Evolutionary conservation across 2,329 filamentous ascomycete species (phyloP), one percentile per base, ranked within the genome.

Genomic region (Cladosporium cucumerinum): DNA sequence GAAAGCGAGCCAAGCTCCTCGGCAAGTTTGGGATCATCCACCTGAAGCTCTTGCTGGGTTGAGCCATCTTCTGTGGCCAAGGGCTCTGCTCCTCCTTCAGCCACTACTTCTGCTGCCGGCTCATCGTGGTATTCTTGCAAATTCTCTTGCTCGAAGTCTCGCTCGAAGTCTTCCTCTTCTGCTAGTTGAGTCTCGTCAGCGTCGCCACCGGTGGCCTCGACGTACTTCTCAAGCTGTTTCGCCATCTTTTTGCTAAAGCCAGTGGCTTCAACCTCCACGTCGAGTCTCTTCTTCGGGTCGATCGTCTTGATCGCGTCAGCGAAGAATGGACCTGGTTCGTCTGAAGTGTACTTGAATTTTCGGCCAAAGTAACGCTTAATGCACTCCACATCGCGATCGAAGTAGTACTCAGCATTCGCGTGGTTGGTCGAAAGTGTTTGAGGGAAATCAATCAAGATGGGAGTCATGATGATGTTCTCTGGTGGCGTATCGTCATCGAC

Each of bases 361-460:
- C 93, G 85, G 74, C 91, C 85, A 75, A 99, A 99, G 77, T 96
- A 99, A 34, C 91, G 87, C 80, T 97, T 98, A 73, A 99, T 89
- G 78, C 96, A 99, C 68, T 91, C 88, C 16, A 99, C 93, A 72
- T 99, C 95, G 68, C 95, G 89, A 75, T 98, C 91, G 77, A 99
- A 99, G 79, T 99, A 98, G 86, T 93, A 96, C 75, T 97, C 90
- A 21, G 95, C 96, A 73, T 99, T 97, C 39, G 83, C 79, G 75
- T 99, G 95, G 71, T 97, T 92, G 76, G 97, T 92, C 0, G 94
- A 98, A 2, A 99, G 87, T 90, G 97, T 98, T 76, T 99, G 95
- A 0, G 95, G 95, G 74, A 99, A 99, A 80, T 99, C 96, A 72
- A 99, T 99, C 54, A 99, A 81, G 62, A 97, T 86, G 0, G 95